Base-by-base conservation (phyloP, 2,329 filamentous ascomycete genomes). In the Emmonsiellopsis sp. region DNA sequence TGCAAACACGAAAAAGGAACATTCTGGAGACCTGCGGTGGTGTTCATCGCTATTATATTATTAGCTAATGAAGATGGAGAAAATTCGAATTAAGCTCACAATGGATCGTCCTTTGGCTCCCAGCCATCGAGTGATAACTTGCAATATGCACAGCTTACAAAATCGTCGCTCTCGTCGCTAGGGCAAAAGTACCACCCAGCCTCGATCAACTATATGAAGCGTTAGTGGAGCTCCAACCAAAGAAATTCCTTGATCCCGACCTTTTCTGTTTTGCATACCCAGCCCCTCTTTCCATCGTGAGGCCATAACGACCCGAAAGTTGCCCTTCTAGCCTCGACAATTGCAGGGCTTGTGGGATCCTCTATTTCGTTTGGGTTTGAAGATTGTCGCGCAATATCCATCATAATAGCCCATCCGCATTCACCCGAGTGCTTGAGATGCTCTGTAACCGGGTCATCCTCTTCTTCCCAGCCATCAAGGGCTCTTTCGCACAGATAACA, bases 111-210 rank as follows among this genome's bases (percentile, higher is more conserved):
- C 55, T 85, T 84, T 1, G 86, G 85, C 66, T 97, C 93, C 93
- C 94, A 98, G 6, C 90, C 90, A 68, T 97, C 92, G 9, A 98
- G 79, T 9, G 86, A 89, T 13, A 97, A 73, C 54, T 87, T 83
- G 73, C 93, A 98, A 71, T 97, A 96, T 31, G 87, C 80, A 67
- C 93, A 98, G 9, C 87, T 93, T 8, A 89, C 88, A 73, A 92
- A 88, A 68, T 98, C 93, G 59, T 93, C 85, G 10, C 84, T 89
- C 43, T 92, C 89, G 43, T 81, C 73, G 5, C 83, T 88, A 0
- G 93, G 91, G 26, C 90, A 94, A 71, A 91, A 96, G 66, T 87
- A 90, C 91, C 92, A 98, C 9, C 93, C 93, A 31, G 89, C 88
- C 59, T 92, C 88, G 35, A 89, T 89, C 74, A 97, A 84, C 84